Evolutionary conservation across 2,329 filamentous ascomycete genomes (phyloP).

Genomic region (Tolypocladium paradoxum): DNA sequence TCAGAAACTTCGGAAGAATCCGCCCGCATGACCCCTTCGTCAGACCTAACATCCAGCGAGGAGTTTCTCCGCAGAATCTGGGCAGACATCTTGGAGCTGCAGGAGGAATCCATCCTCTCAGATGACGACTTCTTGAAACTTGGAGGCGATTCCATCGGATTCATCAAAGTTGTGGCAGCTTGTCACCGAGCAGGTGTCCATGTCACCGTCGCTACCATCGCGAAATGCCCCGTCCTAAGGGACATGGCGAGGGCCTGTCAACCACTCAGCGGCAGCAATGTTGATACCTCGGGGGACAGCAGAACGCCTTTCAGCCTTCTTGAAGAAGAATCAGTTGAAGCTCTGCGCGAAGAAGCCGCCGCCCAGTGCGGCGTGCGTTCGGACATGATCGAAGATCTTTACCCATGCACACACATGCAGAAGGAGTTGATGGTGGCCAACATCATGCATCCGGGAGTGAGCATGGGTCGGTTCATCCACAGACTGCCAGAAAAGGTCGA

Average conservation of each 20-base stretch:
- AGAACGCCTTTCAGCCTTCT: not conserved
- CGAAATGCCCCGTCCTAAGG: not conserved
- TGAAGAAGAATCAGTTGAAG: not conserved
- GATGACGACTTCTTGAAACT: conserved; percentile 1
- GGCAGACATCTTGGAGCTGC: not conserved
- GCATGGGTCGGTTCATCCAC: not conserved
- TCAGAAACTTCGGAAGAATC: not conserved
- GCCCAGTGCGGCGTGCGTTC: not conserved
- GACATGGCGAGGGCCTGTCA: not conserved
- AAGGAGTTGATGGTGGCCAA: conserved; percentile 1
- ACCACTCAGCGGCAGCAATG: not conserved
- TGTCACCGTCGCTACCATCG: not conserved
- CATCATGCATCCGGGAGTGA: not conserved
- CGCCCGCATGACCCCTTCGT: not conserved
- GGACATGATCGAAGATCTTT: not conserved
- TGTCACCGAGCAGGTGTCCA: not conserved
- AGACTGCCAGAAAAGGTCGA: conserved; percentile 6
- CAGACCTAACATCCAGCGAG: not conserved
- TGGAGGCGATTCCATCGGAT: conserved; percentile 2
- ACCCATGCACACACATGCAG: conserved; percentile 1
- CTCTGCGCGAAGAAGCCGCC: not conserved
- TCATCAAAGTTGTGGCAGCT: conserved; percentile 1
- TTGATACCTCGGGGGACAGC: too few species aligned
- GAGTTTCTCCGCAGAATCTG: not conserved
- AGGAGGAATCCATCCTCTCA: not conserved